Conservation (phyloP, 805 yeast species). For the Isabelozyma rhagii region DNA sequence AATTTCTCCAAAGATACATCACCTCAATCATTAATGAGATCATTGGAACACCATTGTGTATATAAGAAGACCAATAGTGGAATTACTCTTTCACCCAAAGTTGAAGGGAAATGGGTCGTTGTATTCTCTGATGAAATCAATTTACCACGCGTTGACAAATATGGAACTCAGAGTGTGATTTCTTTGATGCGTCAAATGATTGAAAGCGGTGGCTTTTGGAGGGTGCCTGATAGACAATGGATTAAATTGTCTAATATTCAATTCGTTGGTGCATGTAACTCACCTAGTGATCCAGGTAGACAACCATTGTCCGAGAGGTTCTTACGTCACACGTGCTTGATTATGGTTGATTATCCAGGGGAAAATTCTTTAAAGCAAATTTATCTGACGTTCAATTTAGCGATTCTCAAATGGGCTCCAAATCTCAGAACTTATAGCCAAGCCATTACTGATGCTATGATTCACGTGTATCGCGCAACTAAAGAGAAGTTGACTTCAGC, state of each 20-base stretch:
- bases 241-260: conserved; percentile 61
- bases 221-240: conserved; percentile 59
- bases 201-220: conserved; percentile 79
- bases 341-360: conserved; percentile 81
- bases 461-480: conserved; percentile 54
- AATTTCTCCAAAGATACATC: conserved; percentile 83
- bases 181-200: conserved; percentile 72
- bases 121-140: conserved; percentile 92
- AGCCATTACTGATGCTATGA: conserved; percentile 61
- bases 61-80: conserved; percentile 56
- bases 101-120: conserved; percentile 67
- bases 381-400: conserved; percentile 54
- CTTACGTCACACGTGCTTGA: conserved; percentile 58
- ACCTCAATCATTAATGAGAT: conserved; percentile 55
- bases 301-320: conserved; percentile 55
- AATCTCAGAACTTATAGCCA: conserved; percentile 51
- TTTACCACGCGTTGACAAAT: conserved; percentile 67
- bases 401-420: conserved; percentile 61
- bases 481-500: conserved; percentile 34
- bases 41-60: conserved; percentile 71
- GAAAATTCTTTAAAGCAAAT: conserved; percentile 59
- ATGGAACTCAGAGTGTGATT: conserved; percentile 71
- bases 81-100: conserved; percentile 51
- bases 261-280: conserved; percentile 95
- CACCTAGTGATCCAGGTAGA: conserved; percentile 80